Base-by-base conservation (phyloP, 2,329 filamentous ascomycete genomes). In the Zymoseptoria passerinii region DNA sequence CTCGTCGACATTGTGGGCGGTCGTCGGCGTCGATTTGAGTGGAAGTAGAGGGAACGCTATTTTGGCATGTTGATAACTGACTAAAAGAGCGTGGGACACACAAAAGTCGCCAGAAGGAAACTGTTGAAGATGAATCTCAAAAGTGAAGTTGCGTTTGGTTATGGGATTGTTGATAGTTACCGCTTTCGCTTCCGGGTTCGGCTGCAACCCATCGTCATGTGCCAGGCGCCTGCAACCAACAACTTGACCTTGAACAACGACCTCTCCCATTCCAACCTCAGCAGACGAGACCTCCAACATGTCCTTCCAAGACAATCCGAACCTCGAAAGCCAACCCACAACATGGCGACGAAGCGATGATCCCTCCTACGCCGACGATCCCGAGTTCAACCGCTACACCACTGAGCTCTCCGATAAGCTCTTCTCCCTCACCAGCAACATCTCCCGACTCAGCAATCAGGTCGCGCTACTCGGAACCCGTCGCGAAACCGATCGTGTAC, bases 261-360 rank as follows among this genome's bases (percentile, higher is more conserved):
- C 44, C 28, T 40, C 27, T 29, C 8, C 16, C 10, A 4, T 16
- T 4, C 4, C 2, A 16, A 44, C 16, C 51, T 28, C n/a, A 23
- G 23, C 10, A 10, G 44, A 8, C 8, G 13, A 40, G 35, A 50
- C 27, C 16, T 23, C 51, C 16, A 55, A 13, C 62, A 97, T 97
- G 92, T 96, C 92, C 18, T 97, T 94, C 77, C 89, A 96, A 73
- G 89, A 90, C 67, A 82, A 94, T 63, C 88, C 88, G 58, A 87
- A 84, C 61, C 81, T 96, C 66, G 92, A 97, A 78, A 85, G 92
- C 65, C 87, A 89, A 75, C 83, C 85, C 48, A 85, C 84, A 28
- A 83, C 79, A 61, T 81, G 81, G 76, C 80, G 89, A 62, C 83
- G 85, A 63, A 80, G 84, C 61, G 85, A 88, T 72, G 88, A 88